Conservation (phyloP, 2,329 filamentous ascomycete genomes). For the Sarocladium oryzae region DNA sequence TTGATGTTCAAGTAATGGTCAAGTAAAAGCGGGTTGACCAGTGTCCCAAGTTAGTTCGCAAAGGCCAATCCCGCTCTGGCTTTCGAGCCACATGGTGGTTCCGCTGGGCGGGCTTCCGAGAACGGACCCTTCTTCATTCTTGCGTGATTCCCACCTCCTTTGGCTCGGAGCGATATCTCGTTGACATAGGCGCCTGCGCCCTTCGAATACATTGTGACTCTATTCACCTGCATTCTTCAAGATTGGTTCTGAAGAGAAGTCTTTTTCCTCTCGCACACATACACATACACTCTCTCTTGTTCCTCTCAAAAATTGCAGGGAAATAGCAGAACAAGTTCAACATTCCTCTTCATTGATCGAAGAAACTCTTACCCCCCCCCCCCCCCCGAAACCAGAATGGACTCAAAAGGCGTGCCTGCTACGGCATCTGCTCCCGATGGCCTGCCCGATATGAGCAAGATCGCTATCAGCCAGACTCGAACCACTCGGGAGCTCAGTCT, state of each 20-base stretch:
- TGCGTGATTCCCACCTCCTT: neutral
- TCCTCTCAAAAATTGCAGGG: too few relatives aligned
- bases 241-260: neutral
- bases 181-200: neutral
- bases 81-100: neutral
- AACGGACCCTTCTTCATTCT: neutral
- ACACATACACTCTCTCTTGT: too few relatives aligned
- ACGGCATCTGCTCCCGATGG: neutral
- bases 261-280: too few relatives aligned
- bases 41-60: too few relatives aligned
- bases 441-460: neutral
- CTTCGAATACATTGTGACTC: neutral
- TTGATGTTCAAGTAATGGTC: neutral
- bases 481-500: slow-evolving; percentile 24
- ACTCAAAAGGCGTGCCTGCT: neutral
- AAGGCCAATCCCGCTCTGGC: neutral
- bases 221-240: neutral
- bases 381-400: neutral
- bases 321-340: too few relatives aligned
- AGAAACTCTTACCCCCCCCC: too few relatives aligned
- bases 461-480: slow-evolving; percentile 10
- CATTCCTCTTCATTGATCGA: too few relatives aligned
- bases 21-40: neutral
- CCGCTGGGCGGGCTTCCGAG: slow-evolving; percentile 3
- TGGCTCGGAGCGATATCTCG: neutral